A percentile compares a stretch with the other conserved stretches of the same genome.
phyloP scores from a whole-genome alignment of 2,329 filamentous ascomycete species.

The Daldinia eschscholtzii region DNA sequence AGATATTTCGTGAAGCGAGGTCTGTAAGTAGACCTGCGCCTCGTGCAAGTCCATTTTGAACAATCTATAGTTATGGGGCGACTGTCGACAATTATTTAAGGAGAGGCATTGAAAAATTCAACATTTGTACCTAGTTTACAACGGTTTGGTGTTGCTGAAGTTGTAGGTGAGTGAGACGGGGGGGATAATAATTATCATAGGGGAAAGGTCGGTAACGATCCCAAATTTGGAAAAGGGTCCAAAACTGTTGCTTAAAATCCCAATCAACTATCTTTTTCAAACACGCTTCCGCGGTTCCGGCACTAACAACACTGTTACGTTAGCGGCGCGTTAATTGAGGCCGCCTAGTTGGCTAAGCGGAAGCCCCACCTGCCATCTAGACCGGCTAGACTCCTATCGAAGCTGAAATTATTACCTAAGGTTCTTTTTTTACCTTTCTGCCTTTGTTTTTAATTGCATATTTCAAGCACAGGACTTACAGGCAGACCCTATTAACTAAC shows the following conservation, averaged over 20 bases:
- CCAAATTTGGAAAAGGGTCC: conserved; percentile 30
- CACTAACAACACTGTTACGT: neutral
- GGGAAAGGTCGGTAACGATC: conserved; percentile 25
- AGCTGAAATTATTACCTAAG: too few species aligned
- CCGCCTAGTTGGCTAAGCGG: too few species aligned
- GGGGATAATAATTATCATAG: conserved; percentile 20
- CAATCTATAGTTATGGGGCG: conserved; percentile 13
- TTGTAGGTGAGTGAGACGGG: conserved; percentile 23
- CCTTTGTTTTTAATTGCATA: neutral
- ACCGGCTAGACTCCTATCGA: neutral
- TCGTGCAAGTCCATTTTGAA: conserved; percentile 72
- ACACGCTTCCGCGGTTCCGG: conserved; percentile 8
- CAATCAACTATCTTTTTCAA: neutral
- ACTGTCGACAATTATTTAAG: conserved; percentile 6
- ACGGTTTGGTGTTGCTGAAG: conserved; percentile 19
- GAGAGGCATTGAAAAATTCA: conserved; percentile 28
- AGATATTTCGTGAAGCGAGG: conserved; percentile 65
- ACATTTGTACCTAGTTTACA: conserved; percentile 2
- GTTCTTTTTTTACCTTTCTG: neutral
- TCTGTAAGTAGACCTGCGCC: conserved; percentile 66
- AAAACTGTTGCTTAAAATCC: conserved; percentile 8
- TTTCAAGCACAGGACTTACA: neutral
- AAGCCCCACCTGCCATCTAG: neutral
- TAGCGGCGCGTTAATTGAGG: conserved; percentile 1
- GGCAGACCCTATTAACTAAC: too few species aligned